Base-by-base conservation (phyloP, 208 protist species). In the Plasmodiophora brassicae region DNA sequence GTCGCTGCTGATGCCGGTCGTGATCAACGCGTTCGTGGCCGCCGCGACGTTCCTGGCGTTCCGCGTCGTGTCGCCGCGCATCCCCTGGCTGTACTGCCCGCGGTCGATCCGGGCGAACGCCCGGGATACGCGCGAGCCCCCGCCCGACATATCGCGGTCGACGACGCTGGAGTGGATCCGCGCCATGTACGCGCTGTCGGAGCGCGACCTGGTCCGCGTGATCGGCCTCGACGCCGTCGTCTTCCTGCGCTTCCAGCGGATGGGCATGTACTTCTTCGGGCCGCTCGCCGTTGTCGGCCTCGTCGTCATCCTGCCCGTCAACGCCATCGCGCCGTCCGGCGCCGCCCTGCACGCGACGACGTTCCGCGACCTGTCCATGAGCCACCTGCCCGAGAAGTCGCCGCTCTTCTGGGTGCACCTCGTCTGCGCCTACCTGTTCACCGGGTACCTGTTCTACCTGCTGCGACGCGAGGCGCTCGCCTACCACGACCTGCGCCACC, bases 291-390 rank as follows among this genome's bases (percentile, higher is more conserved):
- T 78, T 78, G 65, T 78, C 32, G 20, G 65, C 41, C 41, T 36
- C 41, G 10, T 36, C 32, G 41, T 38, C 65, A 38, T 38, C 10
- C 20, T 78, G 10, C 65, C n/a, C 32, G 32, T 78, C 32, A 78
- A 5, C 14, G 32, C 65, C 32, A 78, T 78, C 65, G 5, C 5
- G 41, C 14, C 25, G 20, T 57, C 50, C 14, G 14, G 14, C 50
- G 50, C 14, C 25, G 20, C 50, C 25, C 14, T 28, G 50, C 50
- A 28, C 20, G 14, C n/a, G n/a, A 78, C n/a, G 10, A 78, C 65
- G n/a, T 78, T 78, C n/a, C 14, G n/a, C 20, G 65, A 78, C n/a
- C 65, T 78, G n/a, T 78, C 65, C n/a, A 78, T 78, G 5, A 78
- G n/a, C n/a, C 65, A 78, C 41, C 10, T 78, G 32, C 65, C 65